Evolutionary conservation across 257 asterid species (phyloP).

Genomic region (Solanum bulbocastanum): DNA sequence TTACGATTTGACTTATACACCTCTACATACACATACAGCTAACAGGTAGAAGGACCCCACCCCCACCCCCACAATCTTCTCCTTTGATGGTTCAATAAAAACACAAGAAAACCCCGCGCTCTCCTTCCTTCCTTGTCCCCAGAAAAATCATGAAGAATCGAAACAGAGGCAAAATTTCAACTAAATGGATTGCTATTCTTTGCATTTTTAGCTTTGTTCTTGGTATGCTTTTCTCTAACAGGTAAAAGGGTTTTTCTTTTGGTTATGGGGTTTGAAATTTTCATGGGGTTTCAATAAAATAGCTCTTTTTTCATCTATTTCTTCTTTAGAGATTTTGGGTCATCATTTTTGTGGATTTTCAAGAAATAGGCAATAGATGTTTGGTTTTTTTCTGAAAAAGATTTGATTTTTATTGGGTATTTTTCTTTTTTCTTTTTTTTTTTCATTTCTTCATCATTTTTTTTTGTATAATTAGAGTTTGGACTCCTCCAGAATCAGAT

Average conservation of each 20-base stretch:
- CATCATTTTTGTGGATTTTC: not conserved
- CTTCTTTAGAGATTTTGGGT: not conserved
- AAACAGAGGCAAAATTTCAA: constrained; percentile 26
- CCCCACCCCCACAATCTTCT: not conserved
- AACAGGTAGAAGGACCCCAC: too few species aligned
- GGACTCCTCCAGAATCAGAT: constrained; percentile 25
- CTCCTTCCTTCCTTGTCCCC: not conserved
- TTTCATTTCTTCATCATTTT: not conserved
- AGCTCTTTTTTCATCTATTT: not conserved
- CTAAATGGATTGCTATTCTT: constrained; percentile 35
- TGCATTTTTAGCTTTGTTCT: constrained; percentile 48
- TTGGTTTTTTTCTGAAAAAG: not conserved
- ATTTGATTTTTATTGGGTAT: not conserved
- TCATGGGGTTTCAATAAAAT: not conserved
- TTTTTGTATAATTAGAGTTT: constrained; percentile 19
- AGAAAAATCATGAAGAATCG: not conserved
- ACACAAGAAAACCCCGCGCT: not conserved
- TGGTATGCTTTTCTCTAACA: constrained; percentile 49
- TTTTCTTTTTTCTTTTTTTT: not conserved
- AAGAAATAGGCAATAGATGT: not conserved
- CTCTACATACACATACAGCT: too few species aligned
- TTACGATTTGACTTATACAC: too few species aligned
- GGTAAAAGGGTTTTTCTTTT: constrained; percentile 7
- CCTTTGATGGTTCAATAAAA: not conserved
- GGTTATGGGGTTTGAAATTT: not conserved